Percentiles rank a stretch among this genome's conserved stretches.
Evolutionary conservation across 345 rosid genomes (phyloP).

Genomic region (Boechera retrofracta): DNA sequence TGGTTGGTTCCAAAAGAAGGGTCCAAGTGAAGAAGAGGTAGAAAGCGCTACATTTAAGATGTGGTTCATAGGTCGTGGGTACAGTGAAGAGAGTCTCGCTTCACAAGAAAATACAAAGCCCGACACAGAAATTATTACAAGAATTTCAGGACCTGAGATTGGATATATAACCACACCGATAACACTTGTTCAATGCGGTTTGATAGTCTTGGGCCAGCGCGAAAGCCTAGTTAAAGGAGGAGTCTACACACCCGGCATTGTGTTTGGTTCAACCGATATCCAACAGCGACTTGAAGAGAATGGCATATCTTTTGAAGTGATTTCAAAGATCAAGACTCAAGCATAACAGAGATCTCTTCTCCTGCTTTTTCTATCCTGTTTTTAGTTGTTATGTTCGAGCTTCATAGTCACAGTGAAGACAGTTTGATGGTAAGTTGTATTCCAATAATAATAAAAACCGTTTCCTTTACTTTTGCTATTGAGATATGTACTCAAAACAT

Average conservation of each 20-base stretch:
- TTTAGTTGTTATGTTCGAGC: slow-evolving; percentile 16
- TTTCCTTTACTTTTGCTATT: slow-evolving; percentile 11
- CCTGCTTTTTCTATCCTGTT: slow-evolving; percentile 25
- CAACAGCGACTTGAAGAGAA: slow-evolving; percentile 69
- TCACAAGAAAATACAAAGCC: slow-evolving; percentile 57
- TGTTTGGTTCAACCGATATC: slow-evolving; percentile 81
- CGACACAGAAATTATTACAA: slow-evolving; percentile 70
- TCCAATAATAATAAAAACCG: slow-evolving; percentile 7
- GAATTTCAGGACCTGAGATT: slow-evolving; percentile 84
- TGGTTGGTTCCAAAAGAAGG: slow-evolving; percentile 78
- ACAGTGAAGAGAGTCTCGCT: slow-evolving; percentile 53
- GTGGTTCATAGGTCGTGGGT: slow-evolving; percentile 90
- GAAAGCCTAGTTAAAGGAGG: slow-evolving; percentile 74
- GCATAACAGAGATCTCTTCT: slow-evolving; percentile 5
- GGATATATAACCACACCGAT: slow-evolving; percentile 86
- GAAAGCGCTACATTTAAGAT: slow-evolving; percentile 79
- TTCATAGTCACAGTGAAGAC: not conserved
- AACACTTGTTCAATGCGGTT: slow-evolving; percentile 69
- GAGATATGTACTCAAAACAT: slow-evolving; percentile 22
- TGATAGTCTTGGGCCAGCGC: slow-evolving; percentile 62
- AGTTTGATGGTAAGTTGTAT: slow-evolving; percentile 19
- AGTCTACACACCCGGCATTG: slow-evolving; percentile 74
- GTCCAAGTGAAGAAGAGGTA: slow-evolving; percentile 86
- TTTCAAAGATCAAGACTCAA: slow-evolving; percentile 57
- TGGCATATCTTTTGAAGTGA: slow-evolving; percentile 75